Evolutionary conservation across 139 green algal genomes (phyloP).

Genomic region (Chlorella sp.): DNA sequence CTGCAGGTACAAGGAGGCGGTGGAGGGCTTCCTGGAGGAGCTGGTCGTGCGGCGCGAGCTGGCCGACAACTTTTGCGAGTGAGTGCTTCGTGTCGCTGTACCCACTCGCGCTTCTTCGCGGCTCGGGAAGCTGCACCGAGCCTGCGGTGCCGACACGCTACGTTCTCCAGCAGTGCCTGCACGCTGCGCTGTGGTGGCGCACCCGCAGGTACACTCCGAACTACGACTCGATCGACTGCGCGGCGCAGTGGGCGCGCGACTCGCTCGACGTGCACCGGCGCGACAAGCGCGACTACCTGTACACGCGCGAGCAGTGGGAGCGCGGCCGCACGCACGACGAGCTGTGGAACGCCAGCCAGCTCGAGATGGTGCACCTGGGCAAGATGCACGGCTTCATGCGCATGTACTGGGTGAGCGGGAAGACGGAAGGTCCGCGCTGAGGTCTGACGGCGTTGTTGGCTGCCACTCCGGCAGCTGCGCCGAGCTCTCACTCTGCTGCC

Average conservation of each 20-base stretch:
- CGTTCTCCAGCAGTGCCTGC: no score
- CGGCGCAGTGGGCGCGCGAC: conserved; percentile 76
- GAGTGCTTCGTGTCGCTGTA: no score
- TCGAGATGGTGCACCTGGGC: conserved; percentile 81
- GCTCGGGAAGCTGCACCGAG: no score
- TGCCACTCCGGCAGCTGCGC: no score
- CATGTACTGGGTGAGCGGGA: conserved; percentile 88
- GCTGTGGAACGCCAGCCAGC: conserved; percentile 92
- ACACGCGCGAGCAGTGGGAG: conserved; percentile 80
- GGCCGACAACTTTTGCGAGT: conserved; percentile 91
- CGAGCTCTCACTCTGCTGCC: no score
- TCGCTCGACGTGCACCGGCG: conserved; percentile 61
- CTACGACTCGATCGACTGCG: conserved; percentile 74
- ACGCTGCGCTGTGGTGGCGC: no score
- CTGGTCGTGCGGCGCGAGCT: conserved; percentile 88
- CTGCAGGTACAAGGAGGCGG: conserved; percentile 47
- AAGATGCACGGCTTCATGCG: conserved; percentile 99
- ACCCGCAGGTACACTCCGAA: conserved; percentile 33
- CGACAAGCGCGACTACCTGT: conserved; percentile 73
- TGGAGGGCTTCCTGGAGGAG: conserved; percentile 94
- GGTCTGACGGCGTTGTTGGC: no score
- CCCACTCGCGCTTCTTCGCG: no score
- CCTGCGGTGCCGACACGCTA: no score
- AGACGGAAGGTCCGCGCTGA: no score
- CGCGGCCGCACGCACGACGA: conserved; percentile 84